Base-by-base conservation (phyloP, 164 flowering plant species). In the Saururus chinensis region DNA sequence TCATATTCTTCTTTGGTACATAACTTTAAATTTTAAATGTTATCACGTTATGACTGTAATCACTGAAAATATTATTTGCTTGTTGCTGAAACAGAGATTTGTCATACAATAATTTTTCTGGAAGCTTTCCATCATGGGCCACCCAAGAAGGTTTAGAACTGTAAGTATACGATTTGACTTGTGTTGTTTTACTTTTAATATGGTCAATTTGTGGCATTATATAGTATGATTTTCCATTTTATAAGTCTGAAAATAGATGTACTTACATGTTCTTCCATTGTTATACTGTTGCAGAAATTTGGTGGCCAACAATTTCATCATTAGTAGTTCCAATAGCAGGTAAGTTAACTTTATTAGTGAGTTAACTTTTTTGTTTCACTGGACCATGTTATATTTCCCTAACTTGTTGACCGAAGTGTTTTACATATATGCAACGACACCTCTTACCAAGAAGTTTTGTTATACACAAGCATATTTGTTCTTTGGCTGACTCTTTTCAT, bases 251-350 rank as follows among this genome's bases (percentile, higher is more conserved):
- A n/a, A 35, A 19, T 19, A 25, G 26, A n/a, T 37, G n/a, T 45
- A 17, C 26, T 7, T 26, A 19, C 4, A 37, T 37, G 37, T 25
- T 53, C 11, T 30, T 58, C 35, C 45, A 4, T 4, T 58, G 19
- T 5, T 16, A n/a, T 58, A 35, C 60, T 19, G 20, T 19, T 77
- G 77, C 86, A 89, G 97, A 53, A 87, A 85, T 63, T 65, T 89
- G 62, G 86, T 85, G 25, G 82, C 79, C 66, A 89, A 89, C 80
- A 86, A 87, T 74, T 85, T 89, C 74, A 75, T 76, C 24, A n/a
- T 76, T 0, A 74, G 60, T 20, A 59, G 64, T 60, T 74, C 82
- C 60, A 70, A 71, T 60, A 79, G 56, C 79, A 86, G 90, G 95
- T 84, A 51, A n/a, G 19, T 52, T 23, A 14, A 9, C 20, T 20